Conservation (phyloP, 2,329 filamentous ascomycete species). For the Thielaviopsis populi region DNA sequence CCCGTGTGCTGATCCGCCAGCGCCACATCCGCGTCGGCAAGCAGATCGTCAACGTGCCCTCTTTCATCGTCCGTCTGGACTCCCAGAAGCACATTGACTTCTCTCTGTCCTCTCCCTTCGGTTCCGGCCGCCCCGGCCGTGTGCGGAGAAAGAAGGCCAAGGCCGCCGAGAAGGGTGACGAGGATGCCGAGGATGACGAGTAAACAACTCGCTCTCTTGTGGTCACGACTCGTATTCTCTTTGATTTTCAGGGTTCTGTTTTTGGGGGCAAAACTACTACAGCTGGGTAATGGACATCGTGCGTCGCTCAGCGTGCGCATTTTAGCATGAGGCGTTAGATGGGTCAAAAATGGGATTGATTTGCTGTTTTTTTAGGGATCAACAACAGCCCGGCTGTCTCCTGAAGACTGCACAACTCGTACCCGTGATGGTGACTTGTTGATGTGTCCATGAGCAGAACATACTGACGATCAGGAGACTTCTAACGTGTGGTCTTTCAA, state of each 20-base stretch:
- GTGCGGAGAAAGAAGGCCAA: conserved; percentile 99
- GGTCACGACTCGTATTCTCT: conserved; percentile 13
- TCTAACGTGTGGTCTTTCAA: neutral
- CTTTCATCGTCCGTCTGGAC: conserved; percentile 98
- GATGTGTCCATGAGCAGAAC: conserved; percentile 2
- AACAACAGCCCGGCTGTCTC: conserved; percentile 14
- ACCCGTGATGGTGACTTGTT: conserved; percentile 10
- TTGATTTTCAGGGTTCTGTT: conserved; percentile 8
- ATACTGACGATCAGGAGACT: neutral
- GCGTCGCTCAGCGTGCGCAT: conserved; percentile 10
- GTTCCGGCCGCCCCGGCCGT: conserved; percentile 91
- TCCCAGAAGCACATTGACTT: conserved; percentile 99
- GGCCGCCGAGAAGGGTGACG: conserved; percentile 75
- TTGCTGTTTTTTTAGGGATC: conserved; percentile 15
- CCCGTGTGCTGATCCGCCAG: conserved; percentile 98
- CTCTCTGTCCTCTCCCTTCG: conserved; percentile 90
- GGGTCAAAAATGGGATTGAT: conserved; percentile 15
- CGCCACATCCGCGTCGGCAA: conserved; percentile 99
- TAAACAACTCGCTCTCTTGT: conserved; percentile 29
- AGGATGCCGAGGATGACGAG: conserved; percentile 73
- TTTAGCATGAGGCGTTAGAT: conserved; percentile 16
- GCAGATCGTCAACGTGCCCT: conserved; percentile 99
- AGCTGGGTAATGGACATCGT: conserved; percentile 11
- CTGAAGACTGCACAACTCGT: conserved; percentile 5
- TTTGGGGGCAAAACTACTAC: conserved; percentile 6